Conservation (phyloP, 352 stramenopile genomes). For the Globisporangium parvum region DNA sequence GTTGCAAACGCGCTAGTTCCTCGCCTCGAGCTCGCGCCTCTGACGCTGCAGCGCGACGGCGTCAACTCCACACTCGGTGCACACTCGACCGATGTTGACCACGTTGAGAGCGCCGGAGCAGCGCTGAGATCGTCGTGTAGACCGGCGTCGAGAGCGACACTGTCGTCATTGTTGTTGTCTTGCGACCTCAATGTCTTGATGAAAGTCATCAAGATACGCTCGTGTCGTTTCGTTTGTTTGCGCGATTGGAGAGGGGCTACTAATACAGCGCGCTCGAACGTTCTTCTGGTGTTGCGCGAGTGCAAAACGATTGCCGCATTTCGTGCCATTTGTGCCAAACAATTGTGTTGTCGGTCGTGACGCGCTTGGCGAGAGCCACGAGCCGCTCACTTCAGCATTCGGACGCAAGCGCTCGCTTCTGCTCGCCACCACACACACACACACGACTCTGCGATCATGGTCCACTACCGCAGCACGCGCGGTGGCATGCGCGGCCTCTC, state of each 20-base stretch:
- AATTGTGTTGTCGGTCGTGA: background rate
- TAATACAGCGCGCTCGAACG: background rate
- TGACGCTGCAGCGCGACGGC: no score
- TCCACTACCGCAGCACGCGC: constrained; percentile 81
- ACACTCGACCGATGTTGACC: no score
- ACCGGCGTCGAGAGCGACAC: no score
- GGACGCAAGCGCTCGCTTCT: background rate
- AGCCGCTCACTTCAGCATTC: constrained; percentile 8
- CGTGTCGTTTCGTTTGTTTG: background rate
- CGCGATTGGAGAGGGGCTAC: background rate
- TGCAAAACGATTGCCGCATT: background rate
- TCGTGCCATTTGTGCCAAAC: background rate
- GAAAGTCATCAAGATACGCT: no score
- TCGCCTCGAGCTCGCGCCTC: no score
- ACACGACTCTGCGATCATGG: constrained; percentile 34
- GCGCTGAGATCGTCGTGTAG: no score
- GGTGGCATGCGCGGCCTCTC: constrained; percentile 72
- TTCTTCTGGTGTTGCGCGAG: background rate
- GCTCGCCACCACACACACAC: background rate
- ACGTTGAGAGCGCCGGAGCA: no score
- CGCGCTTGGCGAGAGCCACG: background rate
- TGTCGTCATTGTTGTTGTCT: no score
- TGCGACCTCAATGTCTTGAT: no score
- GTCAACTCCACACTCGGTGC: no score
- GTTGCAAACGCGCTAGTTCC: no score